Conservation (phyloP, 176 grass and related monocot genomes). For the Tuctoria greenei region DNA sequence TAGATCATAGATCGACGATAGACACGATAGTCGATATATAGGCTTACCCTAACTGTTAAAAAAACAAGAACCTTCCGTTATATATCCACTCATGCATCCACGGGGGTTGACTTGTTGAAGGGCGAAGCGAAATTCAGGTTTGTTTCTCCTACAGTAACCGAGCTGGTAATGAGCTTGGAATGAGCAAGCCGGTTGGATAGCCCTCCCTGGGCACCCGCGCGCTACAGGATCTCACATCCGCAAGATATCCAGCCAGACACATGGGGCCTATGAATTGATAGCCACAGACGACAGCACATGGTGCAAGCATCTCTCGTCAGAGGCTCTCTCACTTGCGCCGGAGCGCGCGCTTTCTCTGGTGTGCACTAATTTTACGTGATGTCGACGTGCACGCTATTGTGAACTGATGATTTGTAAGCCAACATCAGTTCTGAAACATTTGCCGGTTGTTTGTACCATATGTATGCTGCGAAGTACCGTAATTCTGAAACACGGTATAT, state of each 20-base stretch:
- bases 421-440: not conserved
- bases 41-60: not conserved
- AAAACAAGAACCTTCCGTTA: not conserved
- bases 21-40: not conserved
- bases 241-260: conserved; percentile 52
- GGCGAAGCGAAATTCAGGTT: conserved; percentile 4
- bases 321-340: conserved; percentile 22
- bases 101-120: not conserved
- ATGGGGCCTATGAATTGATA: conserved; percentile 68
- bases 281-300: conserved; percentile 54
- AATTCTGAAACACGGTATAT: no score
- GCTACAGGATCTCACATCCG: conserved; percentile 23
- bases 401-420: not conserved
- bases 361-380: conserved; percentile 10
- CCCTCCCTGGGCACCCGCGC: not conserved
- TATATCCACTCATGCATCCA: not conserved
- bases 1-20: no score
- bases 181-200: not conserved
- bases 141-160: not conserved
- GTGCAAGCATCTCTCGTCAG: conserved; percentile 30
- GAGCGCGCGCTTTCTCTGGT: not conserved
- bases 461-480: no score
- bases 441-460: no score
- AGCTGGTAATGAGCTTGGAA: not conserved
- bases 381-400: conserved; percentile 1